Evolutionary conservation across 2,329 filamentous ascomycete species (phyloP).

Genomic region (Pseudogymnoascus sp.): DNA sequence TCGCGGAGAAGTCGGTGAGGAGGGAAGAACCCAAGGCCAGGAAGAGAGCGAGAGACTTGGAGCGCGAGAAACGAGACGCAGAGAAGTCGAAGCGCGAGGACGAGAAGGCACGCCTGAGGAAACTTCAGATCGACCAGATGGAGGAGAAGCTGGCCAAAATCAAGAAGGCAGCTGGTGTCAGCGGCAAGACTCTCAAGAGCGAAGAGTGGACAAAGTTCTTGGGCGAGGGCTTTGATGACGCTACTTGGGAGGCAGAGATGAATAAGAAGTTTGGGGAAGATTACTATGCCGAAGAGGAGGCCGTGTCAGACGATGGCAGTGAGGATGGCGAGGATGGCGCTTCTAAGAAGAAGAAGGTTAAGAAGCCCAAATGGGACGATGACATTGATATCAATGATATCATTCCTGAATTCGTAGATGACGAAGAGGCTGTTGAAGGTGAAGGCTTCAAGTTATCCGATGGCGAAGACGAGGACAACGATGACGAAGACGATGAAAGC

Average conservation of each 20-base stretch:
- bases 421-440: conserved; percentile 34
- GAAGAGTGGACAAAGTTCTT: conserved; percentile 80
- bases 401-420: conserved; percentile 74
- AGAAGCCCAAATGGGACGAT: conserved; percentile 90
- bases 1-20: conserved; percentile 72
- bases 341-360: conserved; percentile 45
- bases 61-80: conserved; percentile 67
- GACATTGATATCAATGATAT: conserved; percentile 96
- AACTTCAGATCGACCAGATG: conserved; percentile 83
- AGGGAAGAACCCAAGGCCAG: conserved; percentile 71
- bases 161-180: conserved; percentile 76
- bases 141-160: conserved; percentile 81
- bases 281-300: conserved; percentile 70
- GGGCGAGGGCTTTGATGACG: conserved; percentile 80
- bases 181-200: conserved; percentile 55
- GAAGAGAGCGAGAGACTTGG: conserved; percentile 68
- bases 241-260: conserved; percentile 89
- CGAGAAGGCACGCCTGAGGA: conserved; percentile 75
- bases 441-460: conserved; percentile 45
- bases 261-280: conserved; percentile 75
- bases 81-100: conserved; percentile 67
- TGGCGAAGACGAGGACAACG: conserved; percentile 29
- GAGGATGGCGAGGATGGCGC: conserved; percentile 44
- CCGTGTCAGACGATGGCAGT: conserved; percentile 53
- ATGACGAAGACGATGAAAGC: conserved; percentile 36